These are phyloP conservation scores for Marasmius oreades DNA, from an alignment of 1,284 basidiomycete species.

Conservation along the genomic window DNA sequence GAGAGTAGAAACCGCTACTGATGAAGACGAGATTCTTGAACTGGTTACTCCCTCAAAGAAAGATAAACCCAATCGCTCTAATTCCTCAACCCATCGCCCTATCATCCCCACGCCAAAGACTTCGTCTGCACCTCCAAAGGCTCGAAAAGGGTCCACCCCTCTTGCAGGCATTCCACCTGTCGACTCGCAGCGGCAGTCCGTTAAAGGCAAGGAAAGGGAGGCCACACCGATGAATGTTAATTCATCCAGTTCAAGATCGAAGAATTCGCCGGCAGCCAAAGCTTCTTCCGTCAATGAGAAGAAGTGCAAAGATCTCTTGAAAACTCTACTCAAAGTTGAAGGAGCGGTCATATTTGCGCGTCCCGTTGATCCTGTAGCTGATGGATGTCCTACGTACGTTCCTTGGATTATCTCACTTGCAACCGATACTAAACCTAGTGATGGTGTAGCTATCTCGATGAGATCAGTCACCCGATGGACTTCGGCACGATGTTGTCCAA, in stretches of 20 bases:
- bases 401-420: background rate
- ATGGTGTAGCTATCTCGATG: constrained; percentile 77
- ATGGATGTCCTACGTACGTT: constrained; percentile 85
- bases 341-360: constrained; percentile 77
- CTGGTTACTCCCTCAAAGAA: constrained; percentile 63
- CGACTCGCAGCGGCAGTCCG: constrained; percentile 35
- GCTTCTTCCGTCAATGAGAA: constrained; percentile 64
- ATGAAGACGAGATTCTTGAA: constrained; percentile 58
- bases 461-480: constrained; percentile 95
- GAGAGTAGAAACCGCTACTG: constrained; percentile 39
- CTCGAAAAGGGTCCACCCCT: constrained; percentile 38
- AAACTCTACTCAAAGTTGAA: constrained; percentile 59
- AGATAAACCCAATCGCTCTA: constrained; percentile 43
- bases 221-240: constrained; percentile 24
- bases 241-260: constrained; percentile 37
- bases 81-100: constrained; percentile 22
- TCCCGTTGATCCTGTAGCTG: constrained; percentile 83
- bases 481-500: constrained; percentile 82
- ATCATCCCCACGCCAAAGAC: constrained; percentile 14
- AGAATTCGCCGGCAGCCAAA: constrained; percentile 35
- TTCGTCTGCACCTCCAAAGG: constrained; percentile 26
- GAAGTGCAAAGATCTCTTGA: constrained; percentile 78
- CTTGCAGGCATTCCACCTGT: constrained; percentile 24
- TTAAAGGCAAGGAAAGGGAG: constrained; percentile 70
- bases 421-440: constrained; percentile 4